These are phyloP conservation scores for Penicillium sp. DNA, from an alignment of 2,329 filamentous ascomycete species.

Conservation along the genomic window DNA sequence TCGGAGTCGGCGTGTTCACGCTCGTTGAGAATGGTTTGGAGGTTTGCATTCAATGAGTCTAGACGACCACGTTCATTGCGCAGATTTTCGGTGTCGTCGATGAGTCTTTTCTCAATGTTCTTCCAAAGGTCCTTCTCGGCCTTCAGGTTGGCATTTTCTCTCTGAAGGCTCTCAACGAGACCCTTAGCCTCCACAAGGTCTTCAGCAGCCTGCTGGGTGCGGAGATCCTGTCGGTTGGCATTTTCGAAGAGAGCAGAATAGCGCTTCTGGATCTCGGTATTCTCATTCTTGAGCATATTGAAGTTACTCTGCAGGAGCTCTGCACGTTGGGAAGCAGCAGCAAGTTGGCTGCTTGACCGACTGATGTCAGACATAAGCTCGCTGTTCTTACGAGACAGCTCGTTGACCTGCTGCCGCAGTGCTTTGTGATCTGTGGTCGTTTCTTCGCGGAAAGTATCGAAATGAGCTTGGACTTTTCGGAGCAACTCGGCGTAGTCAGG, in stretches of 20 bases:
- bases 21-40: conserved; percentile 86
- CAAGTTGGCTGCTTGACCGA: conserved; percentile 68
- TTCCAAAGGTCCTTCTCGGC: conserved; percentile 93
- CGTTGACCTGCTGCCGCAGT: conserved; percentile 74
- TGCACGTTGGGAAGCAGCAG: conserved; percentile 71
- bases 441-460: conserved; percentile 82
- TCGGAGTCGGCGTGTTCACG: conserved; percentile 78
- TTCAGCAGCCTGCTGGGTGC: conserved; percentile 83
- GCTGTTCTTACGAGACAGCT: conserved; percentile 71
- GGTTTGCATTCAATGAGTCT: conserved; percentile 69
- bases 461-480: conserved; percentile 79
- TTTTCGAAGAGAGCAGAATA: conserved; percentile 68
- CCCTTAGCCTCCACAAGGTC: conserved; percentile 81
- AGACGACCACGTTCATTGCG: conserved; percentile 76
- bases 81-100: conserved; percentile 76
- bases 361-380: conserved; percentile 73
- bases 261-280: conserved; percentile 75
- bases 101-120: conserved; percentile 78
- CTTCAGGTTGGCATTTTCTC: conserved; percentile 84
- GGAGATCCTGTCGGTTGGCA: conserved; percentile 79
- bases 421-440: conserved; percentile 70
- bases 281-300: conserved; percentile 71
- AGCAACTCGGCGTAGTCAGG: conserved; percentile 66
- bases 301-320: conserved; percentile 87
- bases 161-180: conserved; percentile 73